These are phyloP conservation scores for Colletotrichum sp. DNA, from an alignment of 2,329 filamentous ascomycete genomes.

Conservation along the genomic window DNA sequence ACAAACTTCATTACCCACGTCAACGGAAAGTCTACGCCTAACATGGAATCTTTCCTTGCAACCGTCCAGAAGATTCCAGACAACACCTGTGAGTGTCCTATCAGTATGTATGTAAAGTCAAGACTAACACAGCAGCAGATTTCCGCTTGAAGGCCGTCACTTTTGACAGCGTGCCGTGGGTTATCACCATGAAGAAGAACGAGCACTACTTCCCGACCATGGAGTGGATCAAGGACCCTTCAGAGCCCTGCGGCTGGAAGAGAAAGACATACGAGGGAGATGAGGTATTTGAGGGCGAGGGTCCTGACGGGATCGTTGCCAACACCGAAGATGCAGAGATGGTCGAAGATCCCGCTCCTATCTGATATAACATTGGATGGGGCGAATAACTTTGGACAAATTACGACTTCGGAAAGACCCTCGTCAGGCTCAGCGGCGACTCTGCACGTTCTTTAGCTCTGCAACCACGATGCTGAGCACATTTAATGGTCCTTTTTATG, in stretches of 20 bases:
- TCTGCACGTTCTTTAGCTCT: not conserved
- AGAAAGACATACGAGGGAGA: slow-evolving; percentile 66
- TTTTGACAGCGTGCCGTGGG: slow-evolving; percentile 98
- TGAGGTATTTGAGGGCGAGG: slow-evolving; percentile 58
- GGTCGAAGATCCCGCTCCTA: slow-evolving; percentile 31
- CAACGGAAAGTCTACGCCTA: slow-evolving; percentile 84
- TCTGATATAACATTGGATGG: not conserved
- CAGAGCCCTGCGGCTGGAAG: slow-evolving; percentile 66
- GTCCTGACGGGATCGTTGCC: slow-evolving; percentile 49
- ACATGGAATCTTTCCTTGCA: slow-evolving; percentile 79
- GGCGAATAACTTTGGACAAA: not conserved
- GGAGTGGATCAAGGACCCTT: slow-evolving; percentile 70
- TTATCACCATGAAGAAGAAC: slow-evolving; percentile 99
- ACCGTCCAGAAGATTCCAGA: slow-evolving; percentile 89
- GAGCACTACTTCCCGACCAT: slow-evolving; percentile 88
- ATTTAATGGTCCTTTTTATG: not conserved
- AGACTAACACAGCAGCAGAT: slow-evolving; percentile 53
- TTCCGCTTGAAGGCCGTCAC: slow-evolving; percentile 98
- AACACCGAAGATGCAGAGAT: slow-evolving; percentile 48
- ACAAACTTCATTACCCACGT: slow-evolving; percentile 98
- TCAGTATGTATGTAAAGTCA: too few species aligned
- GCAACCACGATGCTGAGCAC: not conserved
- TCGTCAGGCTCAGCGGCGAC: not conserved
- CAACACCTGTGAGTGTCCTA: slow-evolving; percentile 75
- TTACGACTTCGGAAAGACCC: not conserved